Percentiles rank a stretch among this genome's conserved stretches.
Conservation (phyloP, 306 rosid species). For the Carpinus viminea region DNA sequence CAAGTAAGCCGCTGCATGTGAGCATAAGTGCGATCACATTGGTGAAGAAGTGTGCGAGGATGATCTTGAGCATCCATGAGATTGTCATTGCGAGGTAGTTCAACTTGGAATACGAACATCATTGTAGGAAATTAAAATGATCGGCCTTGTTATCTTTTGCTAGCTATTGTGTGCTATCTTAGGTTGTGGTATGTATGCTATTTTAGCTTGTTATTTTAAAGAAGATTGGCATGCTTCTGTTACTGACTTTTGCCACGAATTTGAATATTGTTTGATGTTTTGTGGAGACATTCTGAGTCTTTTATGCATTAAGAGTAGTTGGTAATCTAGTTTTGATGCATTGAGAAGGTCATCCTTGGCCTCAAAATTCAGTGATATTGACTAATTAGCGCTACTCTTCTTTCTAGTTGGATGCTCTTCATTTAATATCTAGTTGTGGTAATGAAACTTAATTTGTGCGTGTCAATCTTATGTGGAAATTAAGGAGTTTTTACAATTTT, state of each 20-base stretch:
- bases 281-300: constrained; percentile 16
- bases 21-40: too few species aligned
- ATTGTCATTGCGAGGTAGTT: too few species aligned
- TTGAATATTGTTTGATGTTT: constrained; percentile 14
- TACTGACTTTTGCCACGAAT: neutral
- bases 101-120: constrained; percentile 5
- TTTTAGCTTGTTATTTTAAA: too few species aligned
- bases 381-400: neutral
- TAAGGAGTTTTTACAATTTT: neutral
- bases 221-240: constrained; percentile 23
- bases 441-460: neutral
- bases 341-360: constrained; percentile 24
- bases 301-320: constrained; percentile 3
- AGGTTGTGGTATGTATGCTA: constrained; percentile 9
- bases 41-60: too few species aligned
- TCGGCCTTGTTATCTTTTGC: constrained; percentile 13
- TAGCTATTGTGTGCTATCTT: constrained; percentile 5
- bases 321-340: neutral
- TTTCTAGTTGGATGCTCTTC: neutral
- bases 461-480: neutral
- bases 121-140: constrained; percentile 4
- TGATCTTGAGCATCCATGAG: too few species aligned
- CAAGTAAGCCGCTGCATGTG: too few species aligned
- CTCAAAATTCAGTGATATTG: constrained; percentile 46
- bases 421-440: neutral